These are phyloP conservation scores for Torulaspora pretoriensis DNA, from an alignment of 1,139 yeast genomes.

Conservation along the genomic window DNA sequence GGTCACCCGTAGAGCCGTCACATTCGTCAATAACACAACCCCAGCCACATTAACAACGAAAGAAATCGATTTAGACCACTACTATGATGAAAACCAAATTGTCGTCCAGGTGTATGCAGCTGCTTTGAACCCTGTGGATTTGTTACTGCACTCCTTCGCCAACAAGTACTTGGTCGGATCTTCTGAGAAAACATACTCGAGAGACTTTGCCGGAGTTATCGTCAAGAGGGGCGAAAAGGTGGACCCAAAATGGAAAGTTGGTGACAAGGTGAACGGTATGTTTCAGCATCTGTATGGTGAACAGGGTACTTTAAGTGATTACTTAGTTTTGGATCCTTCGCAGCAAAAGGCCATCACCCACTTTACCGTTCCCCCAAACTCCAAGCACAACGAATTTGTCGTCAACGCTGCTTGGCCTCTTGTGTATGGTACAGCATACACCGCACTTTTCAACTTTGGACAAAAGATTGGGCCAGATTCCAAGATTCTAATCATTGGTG, in stretches of 20 bases:
- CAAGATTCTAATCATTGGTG: constrained; percentile 32
- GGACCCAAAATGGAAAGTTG: constrained; percentile 24
- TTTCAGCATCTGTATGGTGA: constrained; percentile 20
- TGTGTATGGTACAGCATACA: constrained; percentile 33
- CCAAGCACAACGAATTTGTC: constrained; percentile 21
- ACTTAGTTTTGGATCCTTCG: constrained; percentile 28
- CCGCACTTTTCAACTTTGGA: constrained; percentile 18
- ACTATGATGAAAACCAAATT: constrained; percentile 27
- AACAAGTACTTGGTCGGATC: constrained; percentile 14
- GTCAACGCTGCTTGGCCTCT: constrained; percentile 31
- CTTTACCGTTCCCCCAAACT: constrained; percentile 10
- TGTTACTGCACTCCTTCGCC: constrained; percentile 18
- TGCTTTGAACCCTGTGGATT: constrained; percentile 33
- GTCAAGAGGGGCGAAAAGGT: constrained; percentile 28
- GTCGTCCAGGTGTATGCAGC: constrained; percentile 31
- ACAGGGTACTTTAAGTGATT: constrained; percentile 29
- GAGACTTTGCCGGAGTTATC: constrained; percentile 32
- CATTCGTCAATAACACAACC: constrained; percentile 20
- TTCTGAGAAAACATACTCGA: constrained; percentile 24
- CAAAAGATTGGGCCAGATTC: constrained; percentile 25
- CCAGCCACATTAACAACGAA: constrained; percentile 19
- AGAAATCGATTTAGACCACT: constrained; percentile 27
- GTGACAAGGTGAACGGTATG: constrained; percentile 29
- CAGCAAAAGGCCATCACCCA: constrained; percentile 20
- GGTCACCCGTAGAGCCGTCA: constrained; percentile 23